Conservation (phyloP, 768 basidiomycete genomes). For the Paxillus rubicundulus region DNA sequence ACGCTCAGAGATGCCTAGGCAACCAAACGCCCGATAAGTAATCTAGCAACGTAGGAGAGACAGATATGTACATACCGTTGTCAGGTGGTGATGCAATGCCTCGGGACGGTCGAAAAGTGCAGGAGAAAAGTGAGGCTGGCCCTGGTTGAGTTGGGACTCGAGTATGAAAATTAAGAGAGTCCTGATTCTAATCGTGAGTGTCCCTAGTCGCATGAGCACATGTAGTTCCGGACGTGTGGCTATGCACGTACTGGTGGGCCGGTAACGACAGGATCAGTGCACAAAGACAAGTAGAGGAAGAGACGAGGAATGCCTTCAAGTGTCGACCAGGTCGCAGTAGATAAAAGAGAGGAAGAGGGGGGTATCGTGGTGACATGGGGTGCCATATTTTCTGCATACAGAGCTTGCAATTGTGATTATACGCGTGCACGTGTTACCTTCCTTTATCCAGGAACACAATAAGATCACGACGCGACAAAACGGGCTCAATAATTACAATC, state of each 20-base stretch:
- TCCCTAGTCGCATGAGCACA: conserved; percentile 9
- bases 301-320: conserved; percentile 2
- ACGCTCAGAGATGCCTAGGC: background rate
- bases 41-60: background rate
- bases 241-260: background rate
- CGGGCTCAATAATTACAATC: background rate
- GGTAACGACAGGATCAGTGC: background rate
- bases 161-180: background rate
- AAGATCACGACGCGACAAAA: conserved; percentile 8
- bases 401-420: conserved; percentile 22
- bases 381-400: conserved; percentile 15
- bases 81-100: background rate
- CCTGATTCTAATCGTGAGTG: background rate
- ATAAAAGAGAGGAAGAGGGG: conserved; percentile 1
- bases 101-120: background rate
- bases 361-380: background rate
- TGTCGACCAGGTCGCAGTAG: background rate
- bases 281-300: background rate
- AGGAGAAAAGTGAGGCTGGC: background rate
- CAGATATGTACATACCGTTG: conserved; percentile 2
- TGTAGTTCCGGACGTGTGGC: conserved; percentile 7
- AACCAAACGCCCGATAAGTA: conserved; percentile 4
- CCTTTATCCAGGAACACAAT: conserved; percentile 28
- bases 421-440: conserved; percentile 9
- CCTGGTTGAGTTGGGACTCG: background rate